Base-by-base conservation (phyloP, 2,329 filamentous ascomycete species). In the Rasamsonia emersonii region DNA sequence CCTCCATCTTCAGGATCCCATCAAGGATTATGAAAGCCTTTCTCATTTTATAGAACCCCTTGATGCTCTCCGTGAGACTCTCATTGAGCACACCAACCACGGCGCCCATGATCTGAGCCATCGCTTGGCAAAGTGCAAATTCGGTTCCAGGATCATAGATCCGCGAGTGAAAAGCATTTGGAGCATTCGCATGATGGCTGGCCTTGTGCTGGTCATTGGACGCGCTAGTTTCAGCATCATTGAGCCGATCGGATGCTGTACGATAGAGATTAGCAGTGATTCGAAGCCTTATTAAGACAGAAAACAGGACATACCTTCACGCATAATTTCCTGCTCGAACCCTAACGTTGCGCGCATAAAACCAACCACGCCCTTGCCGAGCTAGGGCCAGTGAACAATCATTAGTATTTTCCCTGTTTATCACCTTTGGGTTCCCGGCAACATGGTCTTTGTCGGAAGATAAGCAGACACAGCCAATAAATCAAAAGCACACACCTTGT, bases 321-420 rank as follows among this genome's bases (percentile, higher is more conserved):
- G 77, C 81, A 96, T 91, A 43, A 93, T 71, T 3, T 91, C 79
- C 57, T 93, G 88, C 60, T 96, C 91, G 48, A 94, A 91, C 2
- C 88, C 88, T 1, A 96, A 65, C 2, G 91, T 80, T 11, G 88
- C 86, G 45, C 79, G 73, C 59, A 96, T 79, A 54, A 96, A 96
- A 26, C 76, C 77, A 13, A 86, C 78, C 19, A 94, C 78, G 32
- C 85, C 82, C 43, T 79, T 70, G 18, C 86, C 88, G 19, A 96
- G 70, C 64, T 82, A 67, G 36, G 40, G 14, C 13, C 17, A 28
- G 11, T 15, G 21, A 32, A 38, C 18, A n/a, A 38, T 38, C 34
- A 39, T 39, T 21, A 28, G 16, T 20, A 18, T 28, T 33, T n/a
- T n/a, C n/a, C n/a, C n/a, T n/a, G n/a, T n/a, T n/a, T n/a, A n/a